Evolutionary conservation across 805 yeast genomes (phyloP), one percentile per base, ranked within the genome.

Genomic region (Barnettozyma californica): DNA sequence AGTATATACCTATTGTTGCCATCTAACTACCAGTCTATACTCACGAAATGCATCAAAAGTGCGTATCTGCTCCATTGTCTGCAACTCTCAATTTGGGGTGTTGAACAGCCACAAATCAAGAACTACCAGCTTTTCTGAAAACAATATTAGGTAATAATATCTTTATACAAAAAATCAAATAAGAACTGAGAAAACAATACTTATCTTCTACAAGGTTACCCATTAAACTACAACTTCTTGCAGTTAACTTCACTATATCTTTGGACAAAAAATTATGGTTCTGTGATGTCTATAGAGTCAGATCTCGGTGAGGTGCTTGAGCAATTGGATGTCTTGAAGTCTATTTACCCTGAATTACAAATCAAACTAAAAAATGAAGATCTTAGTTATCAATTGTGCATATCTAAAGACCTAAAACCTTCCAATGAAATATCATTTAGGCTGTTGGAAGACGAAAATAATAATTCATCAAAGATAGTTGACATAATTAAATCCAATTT

Each of bases 1-100:
- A 33, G 19, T n/a, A 4, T 13, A 29, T 7, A 29, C 33, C 4
- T 13, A 14, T n/a, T n/a, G n/a, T n/a, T n/a, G n/a, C n/a, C n/a
- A 3, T 9, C 16, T 13, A 29, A 35, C 9, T 6, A 18, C 18
- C 13, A 16, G 25, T 36, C 18, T n/a, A n/a, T 23, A 74, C 81
- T 56, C 72, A 74, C 81, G 89, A 53, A 84, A 84, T 2, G 90
- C 91, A 66, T 84, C 91, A 64, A 84, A 83, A 1, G 81, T 68
- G 51, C 74, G 71, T 47, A 86, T 55, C 21, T 47, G 33, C 7
- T 49, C 47, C 53, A 50, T 50, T 11, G 21, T 14, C 23, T 20
- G 26, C 33, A 29, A 29, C 33, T 11, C 7, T 11, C 16, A 13
- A 29, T 29, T 29, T 29, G 33, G 16, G 33, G 9, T 29, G 33